These are phyloP conservation scores for Piromyces finnis DNA, from an alignment of 192 early-diverging fungal species.

Conservation along the genomic window DNA sequence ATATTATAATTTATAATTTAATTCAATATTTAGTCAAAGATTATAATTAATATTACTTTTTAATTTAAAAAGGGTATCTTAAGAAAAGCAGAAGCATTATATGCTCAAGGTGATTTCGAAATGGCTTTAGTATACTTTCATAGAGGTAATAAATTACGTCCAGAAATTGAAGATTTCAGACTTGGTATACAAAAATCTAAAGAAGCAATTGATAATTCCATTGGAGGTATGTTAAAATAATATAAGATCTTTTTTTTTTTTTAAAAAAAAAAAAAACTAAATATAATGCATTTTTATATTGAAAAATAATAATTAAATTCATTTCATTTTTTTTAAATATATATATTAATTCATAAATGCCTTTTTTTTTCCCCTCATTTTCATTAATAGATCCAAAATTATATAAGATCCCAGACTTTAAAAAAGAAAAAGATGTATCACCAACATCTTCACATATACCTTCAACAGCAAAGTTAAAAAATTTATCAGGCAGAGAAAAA, in stretches of 20 bases:
- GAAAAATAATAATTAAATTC: too few species aligned
- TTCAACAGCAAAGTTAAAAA: neutral
- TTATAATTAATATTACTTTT: neutral
- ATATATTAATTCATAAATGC: slow-evolving; percentile 18
- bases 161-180: slow-evolving; percentile 37
- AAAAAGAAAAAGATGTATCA: neutral
- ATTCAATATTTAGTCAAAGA: too few species aligned
- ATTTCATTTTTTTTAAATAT: too few species aligned
- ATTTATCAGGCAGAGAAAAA: neutral
- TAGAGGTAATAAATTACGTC: slow-evolving; percentile 26
- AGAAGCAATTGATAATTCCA: slow-evolving; percentile 41
- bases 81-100: slow-evolving; percentile 41
- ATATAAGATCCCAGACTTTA: neutral
- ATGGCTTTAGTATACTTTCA: slow-evolving; percentile 37
- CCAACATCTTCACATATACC: neutral
- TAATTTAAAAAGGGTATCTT: slow-evolving; percentile 20
- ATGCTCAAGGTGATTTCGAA: slow-evolving; percentile 42
- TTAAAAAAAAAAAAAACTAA: too few species aligned
- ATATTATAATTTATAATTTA: too few species aligned
- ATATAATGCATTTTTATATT: too few species aligned
- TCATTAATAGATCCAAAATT: neutral
- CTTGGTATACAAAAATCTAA: slow-evolving; percentile 40
- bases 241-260: neutral
- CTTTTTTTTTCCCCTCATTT: too few species aligned
- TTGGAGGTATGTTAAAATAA: slow-evolving; percentile 11